Evolutionary conservation across 2,329 filamentous ascomycete species (phyloP).

Genomic region (Monilinia fructigena): DNA sequence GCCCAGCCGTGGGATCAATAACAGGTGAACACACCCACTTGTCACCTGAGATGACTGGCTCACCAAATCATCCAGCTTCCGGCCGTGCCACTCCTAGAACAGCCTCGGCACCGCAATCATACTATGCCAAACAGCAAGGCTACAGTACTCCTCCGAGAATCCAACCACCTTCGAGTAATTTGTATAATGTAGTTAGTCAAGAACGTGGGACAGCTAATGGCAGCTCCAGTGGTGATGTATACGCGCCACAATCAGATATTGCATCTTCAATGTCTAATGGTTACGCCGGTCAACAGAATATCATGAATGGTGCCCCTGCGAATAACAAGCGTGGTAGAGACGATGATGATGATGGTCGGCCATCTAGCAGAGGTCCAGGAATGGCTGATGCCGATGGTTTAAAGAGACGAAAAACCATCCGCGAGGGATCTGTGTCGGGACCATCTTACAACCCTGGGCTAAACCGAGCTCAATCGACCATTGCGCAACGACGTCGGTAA

Average conservation of each 20-base stretch:
- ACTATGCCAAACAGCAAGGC: conserved; percentile 63
- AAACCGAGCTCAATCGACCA: conserved; percentile 48
- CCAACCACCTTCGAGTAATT: conserved; percentile 68
- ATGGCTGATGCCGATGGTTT: conserved; percentile 56
- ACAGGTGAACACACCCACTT: conserved; percentile 73
- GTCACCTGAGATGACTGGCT: conserved; percentile 78
- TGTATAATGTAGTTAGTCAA: conserved; percentile 88
- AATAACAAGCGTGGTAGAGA: conserved; percentile 47
- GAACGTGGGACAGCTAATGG: conserved; percentile 68
- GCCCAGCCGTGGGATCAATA: conserved; percentile 63
- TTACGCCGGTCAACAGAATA: conserved; percentile 61
- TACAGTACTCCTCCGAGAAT: conserved; percentile 79
- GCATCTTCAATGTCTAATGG: conserved; percentile 55
- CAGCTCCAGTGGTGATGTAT: conserved; percentile 65
- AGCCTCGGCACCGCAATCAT: conserved; percentile 65
- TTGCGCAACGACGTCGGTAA: conserved; percentile 43
- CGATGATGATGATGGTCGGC: conserved; percentile 53
- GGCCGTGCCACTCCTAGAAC: conserved; percentile 85
- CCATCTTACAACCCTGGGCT: conserved; percentile 50
- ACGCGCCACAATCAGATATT: conserved; percentile 64
- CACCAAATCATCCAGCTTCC: conserved; percentile 76
- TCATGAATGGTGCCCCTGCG: conserved; percentile 60
- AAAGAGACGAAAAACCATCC: conserved; percentile 78
- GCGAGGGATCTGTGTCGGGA: conserved; percentile 56
- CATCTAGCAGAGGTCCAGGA: conserved; percentile 54